Percentiles rank a stretch among this genome's conserved stretches.
Conservation (phyloP, 2,329 filamentous ascomycete genomes). For the Colletotrichum euphorbiae region DNA sequence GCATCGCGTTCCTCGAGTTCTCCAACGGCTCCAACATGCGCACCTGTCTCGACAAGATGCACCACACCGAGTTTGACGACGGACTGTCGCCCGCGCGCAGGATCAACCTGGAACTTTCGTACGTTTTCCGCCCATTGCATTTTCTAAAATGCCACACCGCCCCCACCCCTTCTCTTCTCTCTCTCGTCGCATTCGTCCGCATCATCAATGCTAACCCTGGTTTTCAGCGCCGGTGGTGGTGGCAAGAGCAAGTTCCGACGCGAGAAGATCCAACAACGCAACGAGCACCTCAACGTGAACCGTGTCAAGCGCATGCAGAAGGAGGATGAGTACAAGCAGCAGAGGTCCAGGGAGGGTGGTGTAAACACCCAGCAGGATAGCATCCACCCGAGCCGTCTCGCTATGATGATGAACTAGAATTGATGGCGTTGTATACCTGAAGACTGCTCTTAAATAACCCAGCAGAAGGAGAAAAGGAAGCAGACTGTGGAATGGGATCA, state of each 20-base stretch:
- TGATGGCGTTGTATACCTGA: background rate
- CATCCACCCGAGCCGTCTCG: slow-evolving; percentile 66
- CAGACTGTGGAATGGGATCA: background rate
- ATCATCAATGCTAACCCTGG: slow-evolving; percentile 2
- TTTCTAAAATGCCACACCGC: too few relatives aligned
- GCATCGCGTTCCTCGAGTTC: slow-evolving; percentile 92
- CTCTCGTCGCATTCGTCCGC: slow-evolving; percentile 1
- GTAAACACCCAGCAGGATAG: slow-evolving; percentile 46
- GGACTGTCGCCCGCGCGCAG: slow-evolving; percentile 68
- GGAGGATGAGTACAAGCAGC: slow-evolving; percentile 53
- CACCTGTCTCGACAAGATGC: slow-evolving; percentile 89
- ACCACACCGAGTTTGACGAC: slow-evolving; percentile 82
- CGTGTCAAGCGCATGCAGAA: slow-evolving; percentile 61
- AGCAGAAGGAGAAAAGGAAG: background rate
- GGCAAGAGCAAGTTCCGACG: slow-evolving; percentile 78
- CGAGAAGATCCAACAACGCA: slow-evolving; percentile 86
- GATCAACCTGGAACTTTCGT: slow-evolving; percentile 95
- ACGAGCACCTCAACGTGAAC: slow-evolving; percentile 82
- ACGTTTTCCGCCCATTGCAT: slow-evolving; percentile 50
- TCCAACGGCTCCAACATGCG: slow-evolving; percentile 89
- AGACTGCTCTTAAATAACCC: background rate
- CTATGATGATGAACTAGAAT: slow-evolving; percentile 40
- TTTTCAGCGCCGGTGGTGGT: slow-evolving; percentile 80
- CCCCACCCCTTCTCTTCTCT: background rate
- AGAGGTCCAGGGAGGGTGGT: slow-evolving; percentile 46